These are phyloP conservation scores for Phytopythium delawarense DNA, from an alignment of 352 stramenopile species.

Conservation along the genomic window DNA sequence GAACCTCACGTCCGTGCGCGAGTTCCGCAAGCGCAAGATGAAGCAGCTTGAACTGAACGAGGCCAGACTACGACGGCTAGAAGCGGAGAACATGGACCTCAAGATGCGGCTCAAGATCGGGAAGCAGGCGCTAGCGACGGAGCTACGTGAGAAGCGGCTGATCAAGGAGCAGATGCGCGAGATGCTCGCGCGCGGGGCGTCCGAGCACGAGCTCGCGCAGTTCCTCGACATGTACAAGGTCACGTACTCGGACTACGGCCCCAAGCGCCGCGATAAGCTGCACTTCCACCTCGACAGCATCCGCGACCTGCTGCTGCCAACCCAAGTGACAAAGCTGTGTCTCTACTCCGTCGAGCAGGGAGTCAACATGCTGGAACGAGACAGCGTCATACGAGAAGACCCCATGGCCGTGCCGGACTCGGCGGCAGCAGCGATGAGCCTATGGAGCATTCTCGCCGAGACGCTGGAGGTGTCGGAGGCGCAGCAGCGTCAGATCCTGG, in stretches of 20 bases:
- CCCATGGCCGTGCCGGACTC: constrained; percentile 44
- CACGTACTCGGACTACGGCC: constrained; percentile 78
- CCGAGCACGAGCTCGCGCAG: constrained; percentile 66
- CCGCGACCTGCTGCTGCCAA: constrained; percentile 66
- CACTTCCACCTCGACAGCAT: constrained; percentile 71
- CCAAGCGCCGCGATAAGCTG: constrained; percentile 66
- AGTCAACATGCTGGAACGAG: constrained; percentile 49
- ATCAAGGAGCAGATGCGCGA: constrained; percentile 81
- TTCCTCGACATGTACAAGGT: constrained; percentile 85
- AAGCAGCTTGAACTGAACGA: constrained; percentile 75
- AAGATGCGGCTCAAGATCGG: constrained; percentile 82
- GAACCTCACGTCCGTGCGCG: constrained; percentile 68
- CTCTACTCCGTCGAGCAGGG: constrained; percentile 76
- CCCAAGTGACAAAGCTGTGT: constrained; percentile 74
- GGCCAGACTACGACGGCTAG: constrained; percentile 45
- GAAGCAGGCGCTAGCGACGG: constrained; percentile 67
- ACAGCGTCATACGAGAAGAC: constrained; percentile 59
- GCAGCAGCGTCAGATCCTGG: constrained; percentile 64
- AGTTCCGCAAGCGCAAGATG: constrained; percentile 76
- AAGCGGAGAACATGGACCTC: constrained; percentile 74
- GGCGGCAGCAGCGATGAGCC: constrained; percentile 48
- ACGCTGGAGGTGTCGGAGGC: constrained; percentile 63
- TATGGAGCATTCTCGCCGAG: constrained; percentile 70
- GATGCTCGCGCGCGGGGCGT: constrained; percentile 64
- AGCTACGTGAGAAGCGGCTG: constrained; percentile 71